Evolutionary conservation across 768 basidiomycete genomes (phyloP).

Genomic region (Leccinum subgranulosum): DNA sequence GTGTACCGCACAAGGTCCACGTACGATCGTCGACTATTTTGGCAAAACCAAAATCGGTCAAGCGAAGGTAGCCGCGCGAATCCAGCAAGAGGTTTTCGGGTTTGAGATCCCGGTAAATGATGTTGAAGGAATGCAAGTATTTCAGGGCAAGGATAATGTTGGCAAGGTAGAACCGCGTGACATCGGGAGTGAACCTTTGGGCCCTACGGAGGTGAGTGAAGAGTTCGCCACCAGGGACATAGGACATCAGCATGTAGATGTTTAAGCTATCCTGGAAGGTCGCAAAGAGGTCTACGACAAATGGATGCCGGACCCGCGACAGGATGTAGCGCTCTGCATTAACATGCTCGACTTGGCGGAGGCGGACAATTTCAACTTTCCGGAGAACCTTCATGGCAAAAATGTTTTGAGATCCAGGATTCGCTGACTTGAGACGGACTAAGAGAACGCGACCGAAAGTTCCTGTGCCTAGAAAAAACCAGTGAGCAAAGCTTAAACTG

Average conservation of each 20-base stretch:
- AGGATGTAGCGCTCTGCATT: constrained; percentile 95
- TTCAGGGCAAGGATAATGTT: constrained; percentile 93
- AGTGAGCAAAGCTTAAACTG: constrained; percentile 2
- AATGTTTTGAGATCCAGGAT: constrained; percentile 40
- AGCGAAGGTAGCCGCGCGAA: constrained; percentile 86
- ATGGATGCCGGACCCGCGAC: constrained; percentile 87
- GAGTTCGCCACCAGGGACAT: constrained; percentile 94
- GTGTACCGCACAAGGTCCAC: constrained; percentile 95
- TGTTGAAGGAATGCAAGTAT: constrained; percentile 93
- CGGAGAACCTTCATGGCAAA: constrained; percentile 90
- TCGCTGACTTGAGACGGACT: constrained; percentile 68
- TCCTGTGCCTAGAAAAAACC: constrained; percentile 69
- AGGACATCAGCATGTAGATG: constrained; percentile 97
- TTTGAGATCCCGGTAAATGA: constrained; percentile 98
- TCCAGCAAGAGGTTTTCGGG: constrained; percentile 98
- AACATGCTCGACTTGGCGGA: constrained; percentile 97
- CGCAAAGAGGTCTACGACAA: constrained; percentile 94
- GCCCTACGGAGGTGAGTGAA: constrained; percentile 96
- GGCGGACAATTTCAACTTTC: constrained; percentile 80
- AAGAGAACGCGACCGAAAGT: constrained; percentile 94
- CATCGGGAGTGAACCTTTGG: constrained; percentile 92
- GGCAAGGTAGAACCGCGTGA: constrained; percentile 96
- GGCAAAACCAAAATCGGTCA: constrained; percentile 98
- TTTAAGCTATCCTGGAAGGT: constrained; percentile 96
- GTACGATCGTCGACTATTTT: constrained; percentile 98